Conservation (phyloP, 108 stramenopile genomes). For the Nitzschia sp. region DNA sequence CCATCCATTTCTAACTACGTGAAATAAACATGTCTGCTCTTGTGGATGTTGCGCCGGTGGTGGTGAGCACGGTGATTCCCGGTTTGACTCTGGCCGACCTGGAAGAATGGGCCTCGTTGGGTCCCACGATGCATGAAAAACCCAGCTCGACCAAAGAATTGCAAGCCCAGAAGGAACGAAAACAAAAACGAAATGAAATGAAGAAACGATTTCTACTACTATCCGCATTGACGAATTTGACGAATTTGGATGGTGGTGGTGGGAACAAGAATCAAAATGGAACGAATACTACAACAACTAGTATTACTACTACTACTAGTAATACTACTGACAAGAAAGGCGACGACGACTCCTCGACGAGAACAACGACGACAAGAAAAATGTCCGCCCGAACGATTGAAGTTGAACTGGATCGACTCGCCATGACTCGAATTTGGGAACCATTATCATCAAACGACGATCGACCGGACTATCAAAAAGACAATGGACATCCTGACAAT, state of each 20-base stretch:
- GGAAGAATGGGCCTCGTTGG: constrained; percentile 23
- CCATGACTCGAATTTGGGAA: neutral
- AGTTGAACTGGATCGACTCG: constrained; percentile 13
- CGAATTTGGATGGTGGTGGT: neutral
- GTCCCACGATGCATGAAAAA: neutral
- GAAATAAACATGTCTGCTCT: too few relatives aligned
- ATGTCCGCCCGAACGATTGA: neutral
- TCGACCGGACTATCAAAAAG: neutral
- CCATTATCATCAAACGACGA: neutral
- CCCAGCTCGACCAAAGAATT: constrained; percentile 4
- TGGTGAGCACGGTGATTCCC: too few relatives aligned
- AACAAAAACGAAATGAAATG: neutral
- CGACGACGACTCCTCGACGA: too few relatives aligned
- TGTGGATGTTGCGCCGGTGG: too few relatives aligned
- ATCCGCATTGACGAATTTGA: neutral
- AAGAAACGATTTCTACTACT: constrained; percentile 2
- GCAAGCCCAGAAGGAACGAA: neutral
- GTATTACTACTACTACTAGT: neutral
- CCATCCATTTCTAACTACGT: too few relatives aligned
- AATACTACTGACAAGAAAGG: too few relatives aligned
- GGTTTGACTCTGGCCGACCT: too few relatives aligned
- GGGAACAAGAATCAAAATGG: neutral
- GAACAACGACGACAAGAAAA: too few relatives aligned
- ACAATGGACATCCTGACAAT: constrained; percentile 10
- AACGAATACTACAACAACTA: neutral